Evolutionary conservation across 306 rosid species (phyloP), one percentile per base, ranked within the genome.

Genomic region (Castanopsis chinensis): DNA sequence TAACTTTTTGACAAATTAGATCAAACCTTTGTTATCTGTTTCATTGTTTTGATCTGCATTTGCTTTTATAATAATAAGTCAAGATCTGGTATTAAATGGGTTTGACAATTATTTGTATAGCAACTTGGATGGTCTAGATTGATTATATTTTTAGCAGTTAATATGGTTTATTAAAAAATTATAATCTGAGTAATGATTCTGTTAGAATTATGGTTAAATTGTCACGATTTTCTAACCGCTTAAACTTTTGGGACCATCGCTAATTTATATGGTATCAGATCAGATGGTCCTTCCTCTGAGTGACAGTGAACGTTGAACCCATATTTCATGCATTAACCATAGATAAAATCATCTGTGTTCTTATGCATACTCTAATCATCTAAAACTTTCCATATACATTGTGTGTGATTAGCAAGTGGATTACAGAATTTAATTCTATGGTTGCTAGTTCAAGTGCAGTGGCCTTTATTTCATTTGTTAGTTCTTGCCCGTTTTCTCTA

Each of bases 11-110:
- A 33, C 17, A 4, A 19, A 19, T 18, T 9, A 33, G 52, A 68
- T 68, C 72, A 68, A 68, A 68, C 37, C 69, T 63, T 15, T 63
- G 37, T 64, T 30, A 30, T 30, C 70, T 64, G 70, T 64, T 15
- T 28, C 30, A 15, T 18, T 64, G 17, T 23, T 64, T 64, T 28
- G 33, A 64, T 64, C 20, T 30, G 13, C 69, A 61, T 28, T 30
- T 61, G 4, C 14, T 23, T 17, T 10, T 49, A 12, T 49, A 10
- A 3, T 13, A 61, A 27, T 14, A 27, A 6, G 14, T 28, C 8
- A 30, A 49, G 53, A 49, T 11, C 15, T 49, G 53, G 53, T 12
- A 49, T 10, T 49, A 10, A 49, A 12, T 0, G 53, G 45, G 41
- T 7, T 18, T 64, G 70, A 15, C 32, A 28, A 64, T 64, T 11